Evolutionary conservation across 345 rosid species (phyloP), one percentile per base, ranked within the genome.

Genomic region (Citrus mangshanensis): DNA sequence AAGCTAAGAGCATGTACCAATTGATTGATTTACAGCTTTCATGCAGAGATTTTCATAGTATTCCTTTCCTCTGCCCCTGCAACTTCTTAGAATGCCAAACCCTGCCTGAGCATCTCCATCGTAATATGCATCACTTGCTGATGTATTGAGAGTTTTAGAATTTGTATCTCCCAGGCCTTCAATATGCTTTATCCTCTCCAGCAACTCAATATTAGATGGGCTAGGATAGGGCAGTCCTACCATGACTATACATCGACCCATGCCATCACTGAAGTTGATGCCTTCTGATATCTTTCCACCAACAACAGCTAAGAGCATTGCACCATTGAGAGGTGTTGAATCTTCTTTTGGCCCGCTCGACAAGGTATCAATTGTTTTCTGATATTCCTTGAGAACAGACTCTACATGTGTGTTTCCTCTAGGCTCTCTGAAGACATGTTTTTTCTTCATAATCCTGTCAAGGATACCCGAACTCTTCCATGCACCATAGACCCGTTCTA

Each of bases 231-330:
- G 99, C 82, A 95, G 86, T 68, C 99, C 99, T 75, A 93, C 98
- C 99, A 95, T 92, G 81, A 95, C 97, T 69, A 93, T 88, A 81
- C 99, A 92, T 68, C 99, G 83, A 27, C 99, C 96, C 99, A 95
- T 95, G 78, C 97, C 89, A 73, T 95, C 97, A 61, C 95, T 93
- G 87, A 95, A 92, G 88, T 95, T 95, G 88, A 95, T 95, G 83
- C 99, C 99, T 86, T 95, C 97, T 69, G 99, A 95, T 82, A 95
- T 91, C 89, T 95, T 95, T 67, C 99, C 99, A 82, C 99, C 99
- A 73, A 95, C 98, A 38, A 95, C 90, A 28, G 96, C 98, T 67
- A 93, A 87, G 77, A 95, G 91, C 30, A 95, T 69, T 38, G 99
- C 99, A 72, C 99, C 99, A 72, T 74, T 91, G 42, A 79, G 84